Conservation (phyloP, 2,329 filamentous ascomycete species). For the Macrophomina tecta region DNA sequence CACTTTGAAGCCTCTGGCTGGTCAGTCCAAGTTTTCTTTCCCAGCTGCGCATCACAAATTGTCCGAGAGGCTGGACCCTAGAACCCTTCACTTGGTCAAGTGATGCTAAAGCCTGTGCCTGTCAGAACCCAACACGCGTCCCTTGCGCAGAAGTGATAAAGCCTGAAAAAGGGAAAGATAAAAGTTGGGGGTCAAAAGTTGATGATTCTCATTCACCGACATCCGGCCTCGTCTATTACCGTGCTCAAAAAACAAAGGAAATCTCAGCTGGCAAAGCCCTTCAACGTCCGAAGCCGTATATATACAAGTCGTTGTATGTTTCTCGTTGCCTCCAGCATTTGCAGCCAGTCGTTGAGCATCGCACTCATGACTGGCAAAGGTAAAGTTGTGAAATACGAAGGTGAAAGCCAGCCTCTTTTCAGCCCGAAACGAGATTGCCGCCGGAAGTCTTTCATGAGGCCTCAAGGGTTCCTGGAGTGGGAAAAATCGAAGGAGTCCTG, state of each 20-base stretch:
- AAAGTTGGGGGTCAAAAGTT: slow-evolving; percentile 12
- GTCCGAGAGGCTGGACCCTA: slow-evolving; percentile 8
- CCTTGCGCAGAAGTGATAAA: not conserved
- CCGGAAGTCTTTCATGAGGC: not conserved
- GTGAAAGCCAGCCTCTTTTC: slow-evolving; percentile 9
- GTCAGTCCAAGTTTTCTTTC: not conserved
- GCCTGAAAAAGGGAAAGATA: slow-evolving; percentile 1
- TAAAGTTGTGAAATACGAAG: not conserved
- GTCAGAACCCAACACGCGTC: not conserved
- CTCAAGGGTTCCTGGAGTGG: not conserved
- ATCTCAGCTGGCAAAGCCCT: slow-evolving; percentile 3
- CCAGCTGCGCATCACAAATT: slow-evolving; percentile 7
- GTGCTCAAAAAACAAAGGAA: slow-evolving; percentile 20
- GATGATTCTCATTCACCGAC: slow-evolving; percentile 21
- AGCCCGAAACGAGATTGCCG: slow-evolving; percentile 20
- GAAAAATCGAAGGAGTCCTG: not conserved
- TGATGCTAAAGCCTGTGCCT: not conserved
- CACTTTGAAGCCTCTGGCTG: not conserved
- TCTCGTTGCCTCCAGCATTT: slow-evolving; percentile 18
- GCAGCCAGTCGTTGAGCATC: slow-evolving; percentile 15
- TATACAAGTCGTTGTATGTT: slow-evolving; percentile 23
- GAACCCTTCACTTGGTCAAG: slow-evolving; percentile 13
- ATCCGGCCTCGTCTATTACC: slow-evolving; percentile 22
- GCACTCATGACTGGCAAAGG: not conserved
- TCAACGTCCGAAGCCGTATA: slow-evolving; percentile 11